phyloP scores from a whole-genome alignment of 164 flowering plant species.

The Amborella trichopoda region DNA sequence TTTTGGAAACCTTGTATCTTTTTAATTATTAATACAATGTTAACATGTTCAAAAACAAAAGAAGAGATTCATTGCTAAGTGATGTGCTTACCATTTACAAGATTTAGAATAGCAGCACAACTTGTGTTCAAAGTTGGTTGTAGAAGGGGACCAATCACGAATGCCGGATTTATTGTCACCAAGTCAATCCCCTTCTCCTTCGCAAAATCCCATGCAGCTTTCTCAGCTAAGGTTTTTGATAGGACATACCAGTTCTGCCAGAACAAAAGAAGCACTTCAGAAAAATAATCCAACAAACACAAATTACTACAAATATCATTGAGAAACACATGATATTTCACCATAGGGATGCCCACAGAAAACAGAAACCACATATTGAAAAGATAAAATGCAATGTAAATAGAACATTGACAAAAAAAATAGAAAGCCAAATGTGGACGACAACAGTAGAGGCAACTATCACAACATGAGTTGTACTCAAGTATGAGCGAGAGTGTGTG shows the following conservation, averaged over 20 bases:
- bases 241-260: conserved; percentile 39
- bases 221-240: conserved; percentile 49
- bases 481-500: not conserved
- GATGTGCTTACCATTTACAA: conserved; percentile 31
- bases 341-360: too few species aligned
- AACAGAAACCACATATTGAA: too few species aligned
- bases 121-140: conserved; percentile 43
- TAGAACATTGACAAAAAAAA: too few species aligned
- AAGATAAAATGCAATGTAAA: too few species aligned
- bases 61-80: too few species aligned
- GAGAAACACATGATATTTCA: too few species aligned
- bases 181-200: conserved; percentile 36
- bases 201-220: conserved; percentile 43
- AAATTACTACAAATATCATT: too few species aligned
- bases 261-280: not conserved
- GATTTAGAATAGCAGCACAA: conserved; percentile 17
- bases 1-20: too few species aligned
- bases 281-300: not conserved
- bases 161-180: conserved; percentile 32
- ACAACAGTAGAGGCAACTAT: too few species aligned
- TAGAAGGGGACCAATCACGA: conserved; percentile 41
- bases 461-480: not conserved
- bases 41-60: too few species aligned
- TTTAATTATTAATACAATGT: too few species aligned
- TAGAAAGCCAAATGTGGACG: too few species aligned